Base-by-base conservation (phyloP, 2,329 filamentous ascomycete genomes). In the Claviceps monticola region DNA sequence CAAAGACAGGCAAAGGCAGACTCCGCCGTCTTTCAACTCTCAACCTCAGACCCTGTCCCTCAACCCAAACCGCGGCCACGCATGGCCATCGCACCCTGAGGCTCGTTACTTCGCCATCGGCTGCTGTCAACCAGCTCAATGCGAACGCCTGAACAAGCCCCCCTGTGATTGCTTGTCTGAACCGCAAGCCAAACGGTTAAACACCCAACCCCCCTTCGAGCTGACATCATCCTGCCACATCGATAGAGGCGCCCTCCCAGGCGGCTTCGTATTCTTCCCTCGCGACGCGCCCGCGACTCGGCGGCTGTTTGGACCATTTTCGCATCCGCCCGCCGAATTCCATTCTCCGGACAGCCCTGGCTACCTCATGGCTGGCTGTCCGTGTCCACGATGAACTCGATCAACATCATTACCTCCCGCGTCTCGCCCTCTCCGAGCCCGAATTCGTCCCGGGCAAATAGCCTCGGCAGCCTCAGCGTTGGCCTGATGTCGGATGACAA, bases 351-450 rank as follows among this genome's bases (percentile, higher is more conserved):
- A 48, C 50, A 52, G 53, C 46, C 50, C 19, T 23, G 11, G 34
- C 19, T 50, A 50, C 50, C 64, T 71, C 70, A 79, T 82, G 79
- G 79, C 76, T 74, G 69, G 67, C 68, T 67, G 62, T 66, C 67
- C 61, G 60, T 64, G 61, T 68, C 70, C 74, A 86, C 78, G 72
- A 96, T 96, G 91, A 96, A 96, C 82, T 95, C 90, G 63, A 76
- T 95, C 74, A 95, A 93, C 73, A 88, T 95, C 68, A 81, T 96
- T 68, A 93, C 88, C 64, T 82, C 87, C 67, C 84, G 86, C 72
- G 86, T 90, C 66, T 82, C 80, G 60, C 78, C 80, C 58, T 68
- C 79, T 51, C 70, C 78, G 54, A 80, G 73, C 59, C 74, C 78
- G 37, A 64, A 67, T 45, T 74, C 78, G 51, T 75, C 79, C 53